Evolutionary conservation across 2,329 filamentous ascomycete species (phyloP).

Genomic region (Xylariaceae sp.): DNA sequence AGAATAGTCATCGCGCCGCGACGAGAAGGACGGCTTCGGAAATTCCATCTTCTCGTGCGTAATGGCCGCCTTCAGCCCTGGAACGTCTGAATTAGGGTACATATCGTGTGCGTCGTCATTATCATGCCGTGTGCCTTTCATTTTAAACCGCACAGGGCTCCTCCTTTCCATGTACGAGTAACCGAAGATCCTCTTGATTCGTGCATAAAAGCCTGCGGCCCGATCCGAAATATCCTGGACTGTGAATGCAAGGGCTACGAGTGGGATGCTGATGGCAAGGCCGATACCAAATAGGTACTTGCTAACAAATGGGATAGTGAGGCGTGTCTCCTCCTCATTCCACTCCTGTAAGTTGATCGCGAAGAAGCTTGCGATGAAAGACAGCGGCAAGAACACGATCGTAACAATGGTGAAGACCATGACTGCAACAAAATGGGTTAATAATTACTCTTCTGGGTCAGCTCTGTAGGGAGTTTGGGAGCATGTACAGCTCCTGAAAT

Average conservation of each 20-base stretch:
- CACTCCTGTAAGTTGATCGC: conserved; percentile 54
- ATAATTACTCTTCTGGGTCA: too few species aligned
- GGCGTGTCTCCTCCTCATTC: conserved; percentile 40
- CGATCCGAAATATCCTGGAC: conserved; percentile 43
- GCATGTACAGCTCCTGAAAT: too few species aligned
- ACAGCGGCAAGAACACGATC: conserved; percentile 52
- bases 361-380: conserved; percentile 51
- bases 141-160: not conserved
- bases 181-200: conserved; percentile 1
- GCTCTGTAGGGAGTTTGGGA: too few species aligned
- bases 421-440: too few species aligned
- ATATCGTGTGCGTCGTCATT: not conserved
- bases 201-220: conserved; percentile 14
- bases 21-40: conserved; percentile 22
- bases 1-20: conserved; percentile 22
- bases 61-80: not conserved
- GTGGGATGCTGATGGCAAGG: conserved; percentile 46
- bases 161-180: not conserved
- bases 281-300: conserved; percentile 59
- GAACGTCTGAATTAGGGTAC: not conserved
- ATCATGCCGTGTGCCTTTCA: not conserved
- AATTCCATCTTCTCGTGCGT: conserved; percentile 13
- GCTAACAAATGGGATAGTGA: conserved; percentile 56
- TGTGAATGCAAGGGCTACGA: conserved; percentile 47
- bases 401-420: conserved; percentile 54